Conservation (phyloP, 2,329 filamentous ascomycete genomes). For the Pyrenophora seminiperda region DNA sequence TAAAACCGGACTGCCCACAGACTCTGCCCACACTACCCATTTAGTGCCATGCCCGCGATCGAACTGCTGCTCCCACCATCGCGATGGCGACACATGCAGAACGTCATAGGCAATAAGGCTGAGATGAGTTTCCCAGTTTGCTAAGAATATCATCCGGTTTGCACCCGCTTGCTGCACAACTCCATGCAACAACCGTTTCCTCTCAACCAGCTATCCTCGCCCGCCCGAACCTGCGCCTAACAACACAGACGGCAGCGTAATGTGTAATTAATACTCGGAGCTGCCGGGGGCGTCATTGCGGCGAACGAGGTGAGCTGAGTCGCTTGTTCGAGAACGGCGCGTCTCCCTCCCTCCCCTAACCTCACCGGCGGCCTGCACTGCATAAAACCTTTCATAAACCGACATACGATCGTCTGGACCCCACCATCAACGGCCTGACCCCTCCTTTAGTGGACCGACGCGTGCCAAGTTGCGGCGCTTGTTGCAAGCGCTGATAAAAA, state of each 20-base stretch:
- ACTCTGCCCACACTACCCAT: constrained; percentile 26
- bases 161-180: constrained; percentile 14
- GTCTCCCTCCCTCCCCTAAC: constrained; percentile 24
- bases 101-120: constrained; percentile 43
- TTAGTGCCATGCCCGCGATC: constrained; percentile 35
- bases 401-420: constrained; percentile 29
- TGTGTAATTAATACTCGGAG: constrained; percentile 37
- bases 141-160: constrained; percentile 14
- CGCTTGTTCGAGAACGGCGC: constrained; percentile 39
- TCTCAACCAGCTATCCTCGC: constrained; percentile 7
- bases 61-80: constrained; percentile 34
- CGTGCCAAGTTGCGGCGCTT: constrained; percentile 39
- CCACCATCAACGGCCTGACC: constrained; percentile 43
- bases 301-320: constrained; percentile 34
- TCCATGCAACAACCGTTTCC: constrained; percentile 15
- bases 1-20: constrained; percentile 41
- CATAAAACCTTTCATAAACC: constrained; percentile 45
- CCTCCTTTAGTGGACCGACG: constrained; percentile 41
- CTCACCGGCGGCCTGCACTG: constrained; percentile 27
- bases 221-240: constrained; percentile 8
- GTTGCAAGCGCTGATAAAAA: constrained; percentile 24
- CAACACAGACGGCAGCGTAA: constrained; percentile 18
- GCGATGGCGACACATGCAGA: constrained; percentile 29
- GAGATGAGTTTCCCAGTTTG: constrained; percentile 32
- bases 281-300: constrained; percentile 33